These are phyloP conservation scores for Biancaea sappan DNA, from an alignment of 306 rosid species.

Conservation along the genomic window DNA sequence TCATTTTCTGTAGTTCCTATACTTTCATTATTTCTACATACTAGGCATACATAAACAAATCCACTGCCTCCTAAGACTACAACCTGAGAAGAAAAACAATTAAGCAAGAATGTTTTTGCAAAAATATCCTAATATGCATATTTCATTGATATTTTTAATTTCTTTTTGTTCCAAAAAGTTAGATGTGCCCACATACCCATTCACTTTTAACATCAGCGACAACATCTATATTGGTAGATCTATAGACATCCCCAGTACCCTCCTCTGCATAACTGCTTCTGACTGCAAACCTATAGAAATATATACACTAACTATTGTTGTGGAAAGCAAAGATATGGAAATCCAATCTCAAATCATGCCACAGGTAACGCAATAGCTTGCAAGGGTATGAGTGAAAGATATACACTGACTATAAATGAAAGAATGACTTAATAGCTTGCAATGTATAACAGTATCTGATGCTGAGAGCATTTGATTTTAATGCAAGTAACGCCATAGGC, in stretches of 20 bases:
- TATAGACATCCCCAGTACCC: constrained; percentile 43
- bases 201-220: constrained; percentile 79
- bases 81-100: constrained; percentile 57
- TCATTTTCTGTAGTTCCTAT: neutral
- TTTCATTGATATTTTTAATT: neutral
- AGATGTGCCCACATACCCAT: constrained; percentile 48
- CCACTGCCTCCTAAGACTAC: constrained; percentile 97
- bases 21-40: neutral
- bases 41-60: constrained; percentile 48
- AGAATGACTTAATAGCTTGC: neutral
- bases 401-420: constrained; percentile 22
- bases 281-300: constrained; percentile 55
- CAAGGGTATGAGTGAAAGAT: no score
- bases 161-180: neutral
- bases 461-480: constrained; percentile 17
- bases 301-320: constrained; percentile 5
- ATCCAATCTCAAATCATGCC: neutral
- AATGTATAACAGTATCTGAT: neutral
- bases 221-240: constrained; percentile 70
- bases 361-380: no score
- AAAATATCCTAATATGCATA: constrained; percentile 10
- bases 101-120: neutral
- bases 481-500: constrained; percentile 19
- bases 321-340: constrained; percentile 5
- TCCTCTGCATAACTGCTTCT: constrained; percentile 65